Conservation (phyloP, 2,329 filamentous ascomycete genomes). For the Fusarium palustre region DNA sequence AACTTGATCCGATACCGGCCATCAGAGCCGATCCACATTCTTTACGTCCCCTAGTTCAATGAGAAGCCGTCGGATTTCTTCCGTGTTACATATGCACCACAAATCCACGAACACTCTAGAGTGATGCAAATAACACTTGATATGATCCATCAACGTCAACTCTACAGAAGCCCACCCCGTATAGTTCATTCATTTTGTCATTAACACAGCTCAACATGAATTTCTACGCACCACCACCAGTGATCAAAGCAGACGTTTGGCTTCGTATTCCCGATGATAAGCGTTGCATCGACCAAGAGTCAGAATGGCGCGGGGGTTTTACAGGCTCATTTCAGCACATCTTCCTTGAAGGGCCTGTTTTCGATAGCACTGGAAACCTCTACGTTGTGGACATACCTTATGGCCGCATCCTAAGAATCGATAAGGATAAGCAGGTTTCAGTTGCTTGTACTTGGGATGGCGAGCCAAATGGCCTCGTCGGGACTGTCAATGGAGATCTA, state of each 20-base stretch:
- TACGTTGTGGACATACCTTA: constrained; percentile 56
- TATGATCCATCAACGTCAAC: rapidly evolving
- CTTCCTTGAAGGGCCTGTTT: constrained; percentile 56
- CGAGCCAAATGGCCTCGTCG: constrained; percentile 56
- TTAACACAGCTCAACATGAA: constrained; percentile 44
- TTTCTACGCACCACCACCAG: constrained; percentile 51
- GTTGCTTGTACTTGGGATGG: constrained; percentile 54
- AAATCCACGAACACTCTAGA: neutral
- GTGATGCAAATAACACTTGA: neutral
- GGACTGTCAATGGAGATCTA: constrained; percentile 50
- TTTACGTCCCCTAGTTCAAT: too few relatives aligned
- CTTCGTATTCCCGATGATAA: constrained; percentile 52
- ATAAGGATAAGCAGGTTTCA: constrained; percentile 44
- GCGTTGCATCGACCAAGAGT: constrained; percentile 49
- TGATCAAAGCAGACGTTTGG: constrained; percentile 52
- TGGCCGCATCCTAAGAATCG: constrained; percentile 54
- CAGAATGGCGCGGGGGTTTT: constrained; percentile 56
- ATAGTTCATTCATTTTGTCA: neutral
- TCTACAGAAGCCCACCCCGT: neutral
- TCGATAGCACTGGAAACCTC: constrained; percentile 49
- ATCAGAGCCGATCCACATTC: too few relatives aligned
- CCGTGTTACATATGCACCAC: neutral
- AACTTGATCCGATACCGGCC: too few relatives aligned
- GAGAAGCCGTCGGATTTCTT: neutral
- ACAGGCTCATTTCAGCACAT: constrained; percentile 52